Evolutionary conservation across 2,329 filamentous ascomycete genomes (phyloP).

Genomic region (Aspergillus chevalieri): DNA sequence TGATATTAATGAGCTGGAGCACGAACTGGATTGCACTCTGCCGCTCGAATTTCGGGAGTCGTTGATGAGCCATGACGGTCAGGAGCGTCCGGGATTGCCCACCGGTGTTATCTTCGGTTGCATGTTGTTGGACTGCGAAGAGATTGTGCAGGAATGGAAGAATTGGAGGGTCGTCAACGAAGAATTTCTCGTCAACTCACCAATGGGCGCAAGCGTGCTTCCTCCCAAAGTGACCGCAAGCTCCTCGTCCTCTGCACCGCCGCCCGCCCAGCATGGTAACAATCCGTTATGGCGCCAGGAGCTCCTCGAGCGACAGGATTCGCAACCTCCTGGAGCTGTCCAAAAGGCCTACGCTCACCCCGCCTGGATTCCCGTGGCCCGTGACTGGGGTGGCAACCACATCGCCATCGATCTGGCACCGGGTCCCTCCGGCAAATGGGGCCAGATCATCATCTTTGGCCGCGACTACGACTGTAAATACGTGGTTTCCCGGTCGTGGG

Average conservation of each 20-base stretch:
- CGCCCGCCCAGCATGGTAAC: conserved; percentile 49
- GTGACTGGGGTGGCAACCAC: conserved; percentile 99
- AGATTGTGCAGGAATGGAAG: conserved; percentile 95
- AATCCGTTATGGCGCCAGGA: conserved; percentile 77
- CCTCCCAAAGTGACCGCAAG: conserved; percentile 63
- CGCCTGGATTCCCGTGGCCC: conserved; percentile 89
- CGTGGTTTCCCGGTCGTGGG: conserved; percentile 89
- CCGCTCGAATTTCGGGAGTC: conserved; percentile 93
- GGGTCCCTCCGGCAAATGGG: conserved; percentile 85
- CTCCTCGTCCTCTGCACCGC: conserved; percentile 64
- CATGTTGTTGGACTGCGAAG: conserved; percentile 96
- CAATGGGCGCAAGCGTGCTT: conserved; percentile 48
- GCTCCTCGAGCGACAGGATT: conserved; percentile 76
- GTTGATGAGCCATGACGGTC: conserved; percentile 85
- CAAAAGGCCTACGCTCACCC: conserved; percentile 92
- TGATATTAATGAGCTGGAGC: conserved; percentile 93
- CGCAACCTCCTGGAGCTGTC: conserved; percentile 75
- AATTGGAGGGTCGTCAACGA: conserved; percentile 94
- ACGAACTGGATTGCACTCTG: conserved; percentile 88
- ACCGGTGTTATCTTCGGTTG: conserved; percentile 88
- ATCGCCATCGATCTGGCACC: conserved; percentile 88
- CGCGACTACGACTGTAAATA: conserved; percentile 99
- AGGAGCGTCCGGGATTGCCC: conserved; percentile 84
- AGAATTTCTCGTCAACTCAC: conserved; percentile 65
- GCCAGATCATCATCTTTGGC: conserved; percentile 92